Evolutionary conservation across 2,329 filamentous ascomycete genomes (phyloP).

Genomic region (Trichoderma sp.): DNA sequence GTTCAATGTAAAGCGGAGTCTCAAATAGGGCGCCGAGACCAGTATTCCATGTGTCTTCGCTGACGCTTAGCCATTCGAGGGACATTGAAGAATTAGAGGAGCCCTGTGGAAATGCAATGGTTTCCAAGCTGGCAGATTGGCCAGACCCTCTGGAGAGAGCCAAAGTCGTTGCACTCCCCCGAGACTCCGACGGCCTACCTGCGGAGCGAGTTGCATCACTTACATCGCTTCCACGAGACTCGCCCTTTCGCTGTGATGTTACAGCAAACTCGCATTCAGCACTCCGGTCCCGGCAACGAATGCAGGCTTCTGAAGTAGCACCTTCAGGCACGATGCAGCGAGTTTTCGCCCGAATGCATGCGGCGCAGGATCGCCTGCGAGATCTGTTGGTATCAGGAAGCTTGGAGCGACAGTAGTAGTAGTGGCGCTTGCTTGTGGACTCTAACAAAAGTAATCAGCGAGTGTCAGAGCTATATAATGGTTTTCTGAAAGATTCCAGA

Average conservation of each 20-base stretch:
- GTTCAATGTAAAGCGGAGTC: not conserved
- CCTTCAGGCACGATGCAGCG: not conserved
- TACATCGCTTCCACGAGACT: not conserved
- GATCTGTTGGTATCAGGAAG: not conserved
- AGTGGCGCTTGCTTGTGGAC: not conserved
- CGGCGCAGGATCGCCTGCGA: not conserved
- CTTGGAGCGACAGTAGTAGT: not conserved
- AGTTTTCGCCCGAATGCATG: not conserved
- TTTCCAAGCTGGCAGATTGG: not conserved
- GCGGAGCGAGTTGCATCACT: not conserved
- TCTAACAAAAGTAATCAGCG: not conserved
- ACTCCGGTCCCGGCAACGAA: not conserved
- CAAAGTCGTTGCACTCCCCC: not conserved
- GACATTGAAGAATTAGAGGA: not conserved
- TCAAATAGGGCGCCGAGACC: not conserved
- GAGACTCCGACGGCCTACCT: not conserved
- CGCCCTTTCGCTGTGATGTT: not conserved
- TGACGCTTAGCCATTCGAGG: not conserved
- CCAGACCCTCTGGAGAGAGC: not conserved
- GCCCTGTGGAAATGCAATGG: not conserved
- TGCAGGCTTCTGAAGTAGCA: not conserved
- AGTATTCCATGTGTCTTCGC: not conserved
- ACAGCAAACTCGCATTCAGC: not conserved
- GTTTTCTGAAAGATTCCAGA: not conserved
- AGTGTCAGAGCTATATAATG: not conserved